Evolutionary conservation across 2,329 filamentous ascomycete species (phyloP), one percentile per base, ranked within the genome.

Genomic region (Coniella vitis): DNA sequence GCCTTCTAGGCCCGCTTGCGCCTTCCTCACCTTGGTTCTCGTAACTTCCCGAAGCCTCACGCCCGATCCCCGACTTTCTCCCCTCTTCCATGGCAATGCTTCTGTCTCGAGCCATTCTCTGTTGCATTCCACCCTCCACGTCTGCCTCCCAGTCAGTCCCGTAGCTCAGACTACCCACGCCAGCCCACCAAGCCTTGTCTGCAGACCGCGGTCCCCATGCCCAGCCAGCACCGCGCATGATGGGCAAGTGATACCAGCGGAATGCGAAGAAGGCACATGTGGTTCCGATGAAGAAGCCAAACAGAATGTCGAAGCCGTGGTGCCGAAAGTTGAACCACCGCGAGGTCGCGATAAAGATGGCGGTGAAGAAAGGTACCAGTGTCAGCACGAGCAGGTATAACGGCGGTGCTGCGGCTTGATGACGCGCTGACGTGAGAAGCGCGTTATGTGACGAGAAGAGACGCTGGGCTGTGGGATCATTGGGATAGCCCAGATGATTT

Each of bases 281-380:
- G 13, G 84, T 75, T 8, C 91, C 91, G 54, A 96, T 85, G 12
- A 86, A 56, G 48, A 84, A 86, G n/a, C 91, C 91, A 54, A 86
- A 88, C 2, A 96, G 68, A 56, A 96, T 87, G 56, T 97, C 91
- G 63, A 95, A 91, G n/a, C 84, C 90, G 63, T 91, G 87, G 65
- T 97, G 91, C 35, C 87, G 82, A 69, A 84, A 94, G 65, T 96
- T 84, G 52, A 84, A 90, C 78, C 85, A 97, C 10, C 91, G 85
- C 1, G 88, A 91, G 22, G 83, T 80, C n/a, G 84, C 76, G 54
- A 96, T 86, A 69, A 90, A 95, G 54, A 90, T 78, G 4, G 90
- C 85, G 1, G 79, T 71, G 49, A 82, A 84, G 55, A 90, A 78
- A 2, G 90, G 90, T 1, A 87, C 66, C 16, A 89, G 70, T 2